phyloP scores from a whole-genome alignment of 1,284 basidiomycete genomes.

The Serendipita sp. region DNA sequence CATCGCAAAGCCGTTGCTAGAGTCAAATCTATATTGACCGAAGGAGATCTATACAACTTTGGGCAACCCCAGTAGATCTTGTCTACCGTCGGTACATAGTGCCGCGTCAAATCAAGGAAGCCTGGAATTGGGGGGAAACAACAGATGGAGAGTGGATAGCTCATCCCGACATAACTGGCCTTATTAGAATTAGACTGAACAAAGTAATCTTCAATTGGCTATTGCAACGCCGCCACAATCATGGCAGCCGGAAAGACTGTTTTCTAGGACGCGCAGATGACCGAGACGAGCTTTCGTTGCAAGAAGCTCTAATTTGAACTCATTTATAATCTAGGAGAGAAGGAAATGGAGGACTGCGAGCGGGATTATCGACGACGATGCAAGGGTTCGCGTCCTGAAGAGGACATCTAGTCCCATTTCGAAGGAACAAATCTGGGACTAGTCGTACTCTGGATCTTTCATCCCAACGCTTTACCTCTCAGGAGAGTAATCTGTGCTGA shows the following conservation, averaged over 20 bases:
- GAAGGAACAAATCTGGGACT: too few species aligned
- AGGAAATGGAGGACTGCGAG: background rate
- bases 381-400: too few species aligned
- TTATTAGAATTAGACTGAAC: constrained; percentile 63
- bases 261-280: constrained; percentile 61
- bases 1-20: constrained; percentile 97
- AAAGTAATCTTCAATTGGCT: constrained; percentile 68
- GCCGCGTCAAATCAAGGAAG: constrained; percentile 35
- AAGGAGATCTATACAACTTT: constrained; percentile 64
- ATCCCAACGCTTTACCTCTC: too few species aligned
- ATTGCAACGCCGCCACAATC: constrained; percentile 62
- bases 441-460: too few species aligned
- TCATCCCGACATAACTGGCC: constrained; percentile 75
- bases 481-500: too few species aligned
- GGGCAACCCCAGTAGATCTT: constrained; percentile 32
- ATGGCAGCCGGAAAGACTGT: constrained; percentile 75
- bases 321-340: background rate
- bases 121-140: constrained; percentile 73
- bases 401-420: too few species aligned
- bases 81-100: constrained; percentile 17
- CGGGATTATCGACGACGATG: too few species aligned
- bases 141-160: constrained; percentile 76
- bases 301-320: background rate
- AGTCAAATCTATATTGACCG: constrained; percentile 75
- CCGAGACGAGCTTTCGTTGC: constrained; percentile 35